Base-by-base conservation (phyloP, 2,329 filamentous ascomycete species). In the Alternaria alternata region DNA sequence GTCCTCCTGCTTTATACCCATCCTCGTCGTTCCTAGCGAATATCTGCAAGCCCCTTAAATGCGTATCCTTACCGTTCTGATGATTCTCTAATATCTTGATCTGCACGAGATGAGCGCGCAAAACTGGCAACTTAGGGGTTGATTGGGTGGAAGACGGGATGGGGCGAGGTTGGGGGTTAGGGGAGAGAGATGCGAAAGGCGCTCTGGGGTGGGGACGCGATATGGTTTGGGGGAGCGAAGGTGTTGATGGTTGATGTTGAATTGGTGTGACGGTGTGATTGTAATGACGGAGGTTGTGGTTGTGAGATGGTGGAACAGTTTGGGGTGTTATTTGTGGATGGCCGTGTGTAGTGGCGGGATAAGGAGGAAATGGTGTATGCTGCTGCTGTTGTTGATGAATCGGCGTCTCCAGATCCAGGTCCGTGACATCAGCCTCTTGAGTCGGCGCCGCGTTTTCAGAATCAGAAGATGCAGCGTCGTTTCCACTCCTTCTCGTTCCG, bases 61-160 rank as follows among this genome's bases (percentile, higher is more conserved):
- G 95, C n/a, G 95, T 99, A 77, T 99, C 95, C 78, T 99, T 99
- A 65, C 95, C 95, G 77, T 99, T 99, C 80, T 99, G 95, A 78
- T 99, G 95, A 75, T 99, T 99, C 81, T 98, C 95, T 52, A 94
- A 86, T 49, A 99, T 90, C 67, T 91, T 89, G 73, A 98, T 89
- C 78, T 98, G 94, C 28, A 99, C 85, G 30, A 98, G 88, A 81
- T 94, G 97, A 16, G 92, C 93, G 61, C 94, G 88, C 18, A 98
- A 86, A 1, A 94, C 91, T 70, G 82, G 82, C 89, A 91, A 41
- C 86, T 90, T 72, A 88, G 88, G 48, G 83, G 84, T 47, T 83
- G n/a, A 85, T 11, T 53, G 39, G 0, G 34, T 54, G 0, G 28
- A 34, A 0, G 46, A 8, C 16, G 52, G 26, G 42, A 43, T 18